Conservation (phyloP, 768 basidiomycete genomes). For the Kwoniella bestiolae region DNA sequence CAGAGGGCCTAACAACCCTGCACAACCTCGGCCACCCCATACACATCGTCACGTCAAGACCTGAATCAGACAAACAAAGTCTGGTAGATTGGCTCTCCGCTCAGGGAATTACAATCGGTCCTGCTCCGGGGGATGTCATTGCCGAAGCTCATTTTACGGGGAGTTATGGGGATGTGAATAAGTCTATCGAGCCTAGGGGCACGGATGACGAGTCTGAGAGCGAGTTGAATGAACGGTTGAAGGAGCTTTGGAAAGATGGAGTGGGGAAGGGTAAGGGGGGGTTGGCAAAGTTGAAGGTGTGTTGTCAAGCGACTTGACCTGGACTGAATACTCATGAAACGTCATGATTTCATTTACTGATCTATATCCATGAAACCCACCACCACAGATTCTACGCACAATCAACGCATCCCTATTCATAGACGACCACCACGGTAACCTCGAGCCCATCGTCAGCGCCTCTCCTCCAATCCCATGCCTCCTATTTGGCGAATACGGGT, state of each 20-base stretch:
- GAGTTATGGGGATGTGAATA: constrained; percentile 17
- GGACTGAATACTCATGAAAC: not conserved
- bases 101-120: constrained; percentile 40
- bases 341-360: not conserved
- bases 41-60: constrained; percentile 49
- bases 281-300: constrained; percentile 40
- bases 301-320: constrained; percentile 6
- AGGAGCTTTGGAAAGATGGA: constrained; percentile 29
- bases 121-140: constrained; percentile 28
- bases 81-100: constrained; percentile 39
- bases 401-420: constrained; percentile 51
- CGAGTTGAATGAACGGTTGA: constrained; percentile 33
- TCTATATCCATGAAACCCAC: not conserved
- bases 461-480: constrained; percentile 36
- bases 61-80: constrained; percentile 15
- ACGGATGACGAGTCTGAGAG: constrained; percentile 23
- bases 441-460: constrained; percentile 36
- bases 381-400: constrained; percentile 45
- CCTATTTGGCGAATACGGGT: constrained; percentile 43
- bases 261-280: constrained; percentile 35
- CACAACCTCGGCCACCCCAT: constrained; percentile 44
- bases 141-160: constrained; percentile 35
- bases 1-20: constrained; percentile 26
- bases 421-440: constrained; percentile 47
- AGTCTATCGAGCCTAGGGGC: constrained; percentile 18